Evolutionary conservation across 2,329 filamentous ascomycete species (phyloP).

Genomic region (Xylariaceae sp.): DNA sequence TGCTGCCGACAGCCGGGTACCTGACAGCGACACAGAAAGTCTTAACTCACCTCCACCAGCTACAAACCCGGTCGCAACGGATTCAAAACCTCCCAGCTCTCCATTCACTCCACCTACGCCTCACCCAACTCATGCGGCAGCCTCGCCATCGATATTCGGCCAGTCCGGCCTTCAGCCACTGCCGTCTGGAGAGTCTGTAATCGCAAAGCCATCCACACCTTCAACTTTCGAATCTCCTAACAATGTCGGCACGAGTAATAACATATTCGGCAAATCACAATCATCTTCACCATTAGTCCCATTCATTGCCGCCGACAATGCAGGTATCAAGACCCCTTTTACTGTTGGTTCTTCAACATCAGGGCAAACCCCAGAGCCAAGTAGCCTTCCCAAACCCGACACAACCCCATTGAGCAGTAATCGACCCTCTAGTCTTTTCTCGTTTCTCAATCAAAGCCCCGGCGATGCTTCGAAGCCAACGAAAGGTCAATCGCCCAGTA

Average conservation of each 20-base stretch:
- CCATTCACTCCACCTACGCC: too few species aligned
- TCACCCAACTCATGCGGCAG: too few species aligned
- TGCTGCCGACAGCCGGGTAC: background rate
- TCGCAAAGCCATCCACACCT: background rate
- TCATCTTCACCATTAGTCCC: background rate
- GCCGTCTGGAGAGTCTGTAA: background rate
- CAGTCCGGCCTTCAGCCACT: constrained; percentile 4
- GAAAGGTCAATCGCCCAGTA: background rate
- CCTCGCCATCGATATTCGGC: constrained; percentile 1
- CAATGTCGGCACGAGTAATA: background rate
- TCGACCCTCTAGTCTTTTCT: constrained; percentile 1
- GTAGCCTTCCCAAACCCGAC: background rate
- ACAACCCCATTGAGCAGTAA: background rate
- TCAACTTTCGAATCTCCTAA: constrained; percentile 3
- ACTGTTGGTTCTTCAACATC: background rate
- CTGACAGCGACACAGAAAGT: constrained; percentile 14
- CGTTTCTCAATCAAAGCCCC: constrained; percentile 1
- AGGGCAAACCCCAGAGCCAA: background rate
- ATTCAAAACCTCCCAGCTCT: constrained; percentile 9
- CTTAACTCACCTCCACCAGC: too few species aligned
- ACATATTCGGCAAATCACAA: background rate
- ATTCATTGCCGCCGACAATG: background rate
- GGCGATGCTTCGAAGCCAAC: background rate
- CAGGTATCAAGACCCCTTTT: background rate
- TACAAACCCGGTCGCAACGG: too few species aligned